Percentiles rank a stretch among this genome's conserved stretches.
These are phyloP conservation scores for Nematodospora valgi DNA, from an alignment of 805 yeast species.

Conservation along the genomic window DNA sequence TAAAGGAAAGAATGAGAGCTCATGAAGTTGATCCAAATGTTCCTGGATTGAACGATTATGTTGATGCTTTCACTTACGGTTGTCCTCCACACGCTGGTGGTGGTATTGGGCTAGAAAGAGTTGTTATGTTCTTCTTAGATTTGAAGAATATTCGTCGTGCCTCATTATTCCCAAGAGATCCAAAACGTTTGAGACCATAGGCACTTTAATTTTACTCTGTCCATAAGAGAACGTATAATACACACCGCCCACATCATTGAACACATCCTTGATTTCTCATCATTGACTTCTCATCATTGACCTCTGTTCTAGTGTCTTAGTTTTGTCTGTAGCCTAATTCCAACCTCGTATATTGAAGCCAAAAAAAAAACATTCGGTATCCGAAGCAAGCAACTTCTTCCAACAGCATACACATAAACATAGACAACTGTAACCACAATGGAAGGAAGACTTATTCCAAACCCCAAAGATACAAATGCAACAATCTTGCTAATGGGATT, in stretches of 20 bases:
- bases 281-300: too few species aligned
- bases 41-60: conserved; percentile 86
- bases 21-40: conserved; percentile 79
- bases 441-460: conserved; percentile 21
- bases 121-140: conserved; percentile 96
- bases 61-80: conserved; percentile 89
- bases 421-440: conserved; percentile 11
- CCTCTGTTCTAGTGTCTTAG: too few species aligned
- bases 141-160: conserved; percentile 98
- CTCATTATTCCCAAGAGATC: conserved; percentile 99
- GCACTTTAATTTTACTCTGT: too few species aligned
- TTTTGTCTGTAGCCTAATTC: too few species aligned
- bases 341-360: too few species aligned
- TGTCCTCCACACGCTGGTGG: conserved; percentile 99
- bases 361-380: too few species aligned
- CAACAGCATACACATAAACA: too few species aligned
- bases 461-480: conserved; percentile 60
- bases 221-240: too few species aligned
- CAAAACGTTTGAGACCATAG: conserved; percentile 85
- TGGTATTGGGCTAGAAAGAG: conserved; percentile 99
- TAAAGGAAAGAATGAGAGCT: conserved; percentile 74
- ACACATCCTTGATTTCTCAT: too few species aligned
- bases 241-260: too few species aligned
- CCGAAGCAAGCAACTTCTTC: too few species aligned
- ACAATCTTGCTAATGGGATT: conserved; percentile 85